Evolutionary conservation across 2,329 filamentous ascomycete genomes (phyloP), one percentile per base, ranked within the genome.

Genomic region (Alternaria sp.): DNA sequence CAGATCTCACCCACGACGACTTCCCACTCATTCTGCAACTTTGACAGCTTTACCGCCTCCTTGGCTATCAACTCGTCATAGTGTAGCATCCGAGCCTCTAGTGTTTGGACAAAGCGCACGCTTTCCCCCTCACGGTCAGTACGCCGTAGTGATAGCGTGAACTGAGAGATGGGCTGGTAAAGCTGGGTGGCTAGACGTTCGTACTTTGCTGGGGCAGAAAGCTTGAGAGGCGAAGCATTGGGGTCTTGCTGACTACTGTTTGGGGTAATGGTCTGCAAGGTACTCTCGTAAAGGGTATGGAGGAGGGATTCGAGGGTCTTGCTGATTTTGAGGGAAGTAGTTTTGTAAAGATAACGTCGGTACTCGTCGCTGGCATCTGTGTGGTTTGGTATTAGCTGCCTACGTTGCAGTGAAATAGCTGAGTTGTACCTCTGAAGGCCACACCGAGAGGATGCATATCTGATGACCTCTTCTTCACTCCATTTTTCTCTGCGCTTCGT

Each of bases 21-120:
- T 48, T 72, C 68, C 74, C 75, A 77, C 29, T 69, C 54, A 9
- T 44, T 58, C 17, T 71, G 63, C 31, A 77, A 40, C 9, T 44
- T 50, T 10, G 56, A 41, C 5, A 77, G 52, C 39, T 68, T 63
- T 17, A 54, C 51, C 17, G 61, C 64, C n/a, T 69, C 63, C 5
- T 60, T 41, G 41, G 54, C 51, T n/a, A 75, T 56, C 11, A 59
- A 41, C 1, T 60, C 51, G n/a, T 61, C 60, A 55, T 73, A 77
- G 8, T 56, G 52, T 0, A 31, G 21, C 52, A 76, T 70, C 23
- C 60, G 61, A 2, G 62, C 61, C 9, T 63, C 62, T 7, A 77
- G 55, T 0, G 58, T 67, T 10, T 46, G 42, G 5, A 61, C 29
- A n/a, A 60, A 49, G 9, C 44, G 26, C 11, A 62, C 59, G 1